Evolutionary conservation across 768 basidiomycete species (phyloP).

Genomic region (Leccinum aurantiacum): DNA sequence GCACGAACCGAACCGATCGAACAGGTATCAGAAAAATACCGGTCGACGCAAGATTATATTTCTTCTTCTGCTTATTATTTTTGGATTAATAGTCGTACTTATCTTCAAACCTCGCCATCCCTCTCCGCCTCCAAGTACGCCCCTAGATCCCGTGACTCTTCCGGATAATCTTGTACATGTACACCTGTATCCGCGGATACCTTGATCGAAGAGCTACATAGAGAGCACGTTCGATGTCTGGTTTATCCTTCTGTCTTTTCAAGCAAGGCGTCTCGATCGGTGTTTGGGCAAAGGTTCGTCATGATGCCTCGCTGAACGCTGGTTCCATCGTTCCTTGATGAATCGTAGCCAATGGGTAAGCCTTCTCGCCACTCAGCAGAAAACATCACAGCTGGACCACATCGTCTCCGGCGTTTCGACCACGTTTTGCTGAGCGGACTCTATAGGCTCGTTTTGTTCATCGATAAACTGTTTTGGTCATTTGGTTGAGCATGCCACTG

Average conservation of each 20-base stretch:
- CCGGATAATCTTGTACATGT: conserved; percentile 32
- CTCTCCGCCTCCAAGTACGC: conserved; percentile 30
- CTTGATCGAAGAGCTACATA: conserved; percentile 22
- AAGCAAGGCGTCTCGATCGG: conserved; percentile 4
- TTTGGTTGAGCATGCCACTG: conserved; percentile 11
- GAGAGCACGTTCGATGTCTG: conserved; percentile 15
- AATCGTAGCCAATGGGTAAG: conserved; percentile 11
- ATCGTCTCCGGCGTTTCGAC: conserved; percentile 11
- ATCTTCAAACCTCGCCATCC: conserved; percentile 87
- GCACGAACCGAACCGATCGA: neutral
- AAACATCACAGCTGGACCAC: conserved; percentile 2
- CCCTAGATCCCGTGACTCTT: conserved; percentile 28
- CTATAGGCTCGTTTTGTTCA: conserved; percentile 10
- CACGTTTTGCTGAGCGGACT: conserved; percentile 5
- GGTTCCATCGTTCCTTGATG: conserved; percentile 8
- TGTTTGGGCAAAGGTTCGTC: conserved; percentile 20
- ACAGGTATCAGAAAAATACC: conserved; percentile 91
- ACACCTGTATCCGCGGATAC: conserved; percentile 35
- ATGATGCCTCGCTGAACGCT: neutral
- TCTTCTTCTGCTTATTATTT: conserved; percentile 84
- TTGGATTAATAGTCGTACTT: conserved; percentile 82
- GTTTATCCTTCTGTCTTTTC: conserved; percentile 5
- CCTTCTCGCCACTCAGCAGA: conserved; percentile 6
- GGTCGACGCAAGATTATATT: conserved; percentile 93
- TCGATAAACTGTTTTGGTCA: conserved; percentile 20